Evolutionary conservation across 805 yeast species (phyloP).

Genomic region (Cyberlindnera suaveolens): DNA sequence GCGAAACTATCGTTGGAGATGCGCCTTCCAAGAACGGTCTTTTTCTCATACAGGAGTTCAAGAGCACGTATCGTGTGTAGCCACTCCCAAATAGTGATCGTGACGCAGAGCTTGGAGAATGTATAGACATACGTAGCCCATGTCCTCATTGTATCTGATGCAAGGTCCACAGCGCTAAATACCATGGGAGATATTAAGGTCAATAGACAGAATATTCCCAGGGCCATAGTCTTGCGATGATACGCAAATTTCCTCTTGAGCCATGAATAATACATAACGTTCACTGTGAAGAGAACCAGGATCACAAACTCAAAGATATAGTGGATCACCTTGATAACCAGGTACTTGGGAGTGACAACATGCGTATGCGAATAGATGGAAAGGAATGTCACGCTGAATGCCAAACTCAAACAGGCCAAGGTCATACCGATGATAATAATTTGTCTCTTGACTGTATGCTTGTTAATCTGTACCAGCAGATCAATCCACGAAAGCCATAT

Average conservation of each 20-base stretch:
- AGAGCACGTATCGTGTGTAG: constrained; percentile 44
- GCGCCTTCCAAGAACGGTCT: constrained; percentile 58
- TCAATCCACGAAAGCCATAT: constrained; percentile 52
- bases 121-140: constrained; percentile 44
- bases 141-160: constrained; percentile 34
- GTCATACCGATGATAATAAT: constrained; percentile 28
- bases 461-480: constrained; percentile 35
- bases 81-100: constrained; percentile 65
- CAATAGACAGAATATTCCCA: constrained; percentile 39
- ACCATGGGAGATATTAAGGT: constrained; percentile 32
- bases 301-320: constrained; percentile 26
- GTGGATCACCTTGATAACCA: constrained; percentile 24
- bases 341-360: not conserved
- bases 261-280: constrained; percentile 32
- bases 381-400: constrained; percentile 18
- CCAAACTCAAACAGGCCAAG: constrained; percentile 26
- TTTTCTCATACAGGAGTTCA: constrained; percentile 44
- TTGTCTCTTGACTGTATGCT: constrained; percentile 24
- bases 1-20: constrained; percentile 39
- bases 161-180: constrained; percentile 32
- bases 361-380: constrained; percentile 8
- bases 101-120: constrained; percentile 42
- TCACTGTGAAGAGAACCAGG: constrained; percentile 25
- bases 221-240: constrained; percentile 38
- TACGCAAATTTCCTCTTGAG: constrained; percentile 39